A percentile compares a stretch with the other conserved stretches of the same genome.
Evolutionary conservation across 2,329 filamentous ascomycete genomes (phyloP).

Genomic region (Talaromyces sp.): DNA sequence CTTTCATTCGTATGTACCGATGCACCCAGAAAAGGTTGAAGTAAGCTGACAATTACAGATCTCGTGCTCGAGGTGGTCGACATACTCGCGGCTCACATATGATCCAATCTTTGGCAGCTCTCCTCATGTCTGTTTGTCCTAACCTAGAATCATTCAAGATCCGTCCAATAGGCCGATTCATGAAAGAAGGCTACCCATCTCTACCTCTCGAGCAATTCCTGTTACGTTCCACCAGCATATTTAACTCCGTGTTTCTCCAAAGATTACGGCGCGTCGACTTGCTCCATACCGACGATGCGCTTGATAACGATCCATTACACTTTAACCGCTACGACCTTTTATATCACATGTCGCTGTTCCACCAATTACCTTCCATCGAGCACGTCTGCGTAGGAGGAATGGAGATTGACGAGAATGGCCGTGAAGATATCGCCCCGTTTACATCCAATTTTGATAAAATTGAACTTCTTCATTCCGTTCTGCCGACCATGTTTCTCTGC

Average conservation of each 20-base stretch:
- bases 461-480: slow-evolving; percentile 16
- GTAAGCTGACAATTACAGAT: neutral
- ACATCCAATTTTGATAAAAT: slow-evolving; percentile 14
- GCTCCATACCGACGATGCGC: slow-evolving; percentile 17
- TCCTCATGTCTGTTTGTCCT: slow-evolving; percentile 16
- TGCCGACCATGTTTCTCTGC: slow-evolving; percentile 19
- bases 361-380: slow-evolving; percentile 14
- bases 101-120: slow-evolving; percentile 15
- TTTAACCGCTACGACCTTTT: slow-evolving; percentile 18
- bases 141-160: slow-evolving; percentile 17
- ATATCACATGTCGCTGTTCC: slow-evolving; percentile 18
- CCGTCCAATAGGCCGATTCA: slow-evolving; percentile 15
- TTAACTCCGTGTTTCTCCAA: slow-evolving; percentile 4
- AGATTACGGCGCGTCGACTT: slow-evolving; percentile 14
- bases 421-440: slow-evolving; percentile 16
- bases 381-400: slow-evolving; percentile 16
- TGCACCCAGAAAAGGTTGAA: neutral
- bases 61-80: slow-evolving; percentile 15
- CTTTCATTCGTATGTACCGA: slow-evolving; percentile 15
- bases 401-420: slow-evolving; percentile 18
- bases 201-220: slow-evolving; percentile 17
- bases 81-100: slow-evolving; percentile 19
- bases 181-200: slow-evolving; percentile 9
- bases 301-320: slow-evolving; percentile 15
- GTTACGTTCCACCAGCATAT: neutral